Percentiles rank a stretch among this genome's conserved stretches.
Evolutionary conservation across 768 basidiomycete species (phyloP).

Genomic region (Amanita polypyramis): DNA sequence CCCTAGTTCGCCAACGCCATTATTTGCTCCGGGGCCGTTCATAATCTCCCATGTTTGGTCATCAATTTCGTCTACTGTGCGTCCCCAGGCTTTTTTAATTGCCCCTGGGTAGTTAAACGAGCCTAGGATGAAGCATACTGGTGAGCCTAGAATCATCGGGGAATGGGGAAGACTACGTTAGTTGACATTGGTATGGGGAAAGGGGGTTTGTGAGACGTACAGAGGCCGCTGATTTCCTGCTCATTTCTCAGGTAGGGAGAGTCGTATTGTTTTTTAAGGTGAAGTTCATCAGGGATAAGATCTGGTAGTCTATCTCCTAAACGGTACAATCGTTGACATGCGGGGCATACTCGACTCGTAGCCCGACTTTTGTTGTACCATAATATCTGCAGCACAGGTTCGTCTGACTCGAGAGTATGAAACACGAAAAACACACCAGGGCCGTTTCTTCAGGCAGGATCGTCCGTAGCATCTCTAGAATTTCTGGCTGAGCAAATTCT

Average conservation of each 20-base stretch:
- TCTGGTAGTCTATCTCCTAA: conserved; percentile 57
- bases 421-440: conserved; percentile 33
- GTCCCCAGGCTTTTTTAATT: conserved; percentile 62
- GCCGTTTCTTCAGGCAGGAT: conserved; percentile 66
- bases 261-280: conserved; percentile 8
- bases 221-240: conserved; percentile 68
- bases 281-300: conserved; percentile 17
- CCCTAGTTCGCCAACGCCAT: conserved; percentile 24
- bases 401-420: background rate
- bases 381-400: conserved; percentile 35
- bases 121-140: conserved; percentile 68
- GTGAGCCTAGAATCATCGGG: conserved; percentile 43
- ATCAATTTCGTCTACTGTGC: conserved; percentile 56
- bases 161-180: background rate
- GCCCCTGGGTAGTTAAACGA: conserved; percentile 53
- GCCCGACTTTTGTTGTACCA: conserved; percentile 83
- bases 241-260: conserved; percentile 38
- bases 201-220: conserved; percentile 34
- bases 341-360: conserved; percentile 63
- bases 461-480: conserved; percentile 60
- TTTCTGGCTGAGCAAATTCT: conserved; percentile 68
- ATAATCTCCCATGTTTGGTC: conserved; percentile 55
- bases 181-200: background rate
- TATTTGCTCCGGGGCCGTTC: conserved; percentile 30
- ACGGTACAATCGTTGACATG: conserved; percentile 63